Base-by-base conservation (phyloP, 208 protist genomes). In the Leishmania tarentolae region DNA sequence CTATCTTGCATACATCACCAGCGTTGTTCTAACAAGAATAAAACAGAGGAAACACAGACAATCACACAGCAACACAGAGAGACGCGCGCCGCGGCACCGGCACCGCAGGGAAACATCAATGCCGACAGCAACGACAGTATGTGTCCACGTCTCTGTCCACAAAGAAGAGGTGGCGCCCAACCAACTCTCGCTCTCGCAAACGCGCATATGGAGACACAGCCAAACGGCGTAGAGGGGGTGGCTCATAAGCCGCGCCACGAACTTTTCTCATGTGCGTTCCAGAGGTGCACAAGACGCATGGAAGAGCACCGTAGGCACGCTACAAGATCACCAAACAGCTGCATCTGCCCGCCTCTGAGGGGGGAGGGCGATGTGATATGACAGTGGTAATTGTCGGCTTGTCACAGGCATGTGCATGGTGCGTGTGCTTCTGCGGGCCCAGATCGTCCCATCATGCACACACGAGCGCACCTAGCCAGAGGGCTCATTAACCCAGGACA, bases 231-330 rank as follows among this genome's bases (percentile, higher is more conserved):
- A 47, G n/a, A 37, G 24, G 8, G 37, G 24, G 28, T 21, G 42
- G 8, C 8, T 4, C 8, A 42, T 52, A 42, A 2, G 37, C 0
- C 3, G 53, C 46, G 35, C 15, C 15, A 87, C 40, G 53, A 17
- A 53, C 50, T 53, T 37, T 9, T 52, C 40, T 74, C 35, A 68
- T 35, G 9, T 35, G 82, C 24, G 59, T 78, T 66, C 75, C 78
- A 66, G 74, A 28, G 69, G 69, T 44, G 69, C 2, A 21, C 69
- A 52, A 46, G 3, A 6, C 44, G 44, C 42, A 80, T 75, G 68
- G 46, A 76, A 52, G 74, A 24, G 63, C 11, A 66, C 53, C 5
- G 15, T n/a, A 76, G 71, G 13, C 35, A 40, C n/a, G n/a, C 44
- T 53, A 87, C 50, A 53, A 9, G 15, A 53, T 21, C 13, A 21